Percentiles rank a stretch among this genome's conserved stretches.
Conservation (phyloP, 78 protist species). For the Diacronema lutheri region DNA sequence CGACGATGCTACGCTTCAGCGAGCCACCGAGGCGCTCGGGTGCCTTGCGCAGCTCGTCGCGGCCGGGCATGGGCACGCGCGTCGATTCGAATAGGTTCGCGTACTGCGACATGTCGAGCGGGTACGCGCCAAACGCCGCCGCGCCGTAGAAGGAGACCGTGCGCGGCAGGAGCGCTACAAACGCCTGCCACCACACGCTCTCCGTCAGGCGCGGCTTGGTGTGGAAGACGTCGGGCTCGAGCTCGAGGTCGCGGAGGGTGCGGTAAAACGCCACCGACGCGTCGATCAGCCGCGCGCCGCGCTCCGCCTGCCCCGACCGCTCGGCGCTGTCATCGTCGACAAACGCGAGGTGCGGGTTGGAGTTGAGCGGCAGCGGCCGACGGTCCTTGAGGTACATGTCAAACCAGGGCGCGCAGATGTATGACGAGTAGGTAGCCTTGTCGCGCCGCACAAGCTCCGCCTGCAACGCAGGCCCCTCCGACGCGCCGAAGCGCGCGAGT, state of each 20-base stretch:
- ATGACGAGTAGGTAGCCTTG: background rate
- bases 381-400: slow-evolving; percentile 44
- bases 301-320: background rate
- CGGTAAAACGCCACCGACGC: background rate
- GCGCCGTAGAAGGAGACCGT: slow-evolving; percentile 9
- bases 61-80: background rate
- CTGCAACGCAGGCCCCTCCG: slow-evolving; percentile 8
- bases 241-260: background rate
- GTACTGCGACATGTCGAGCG: slow-evolving; percentile 43
- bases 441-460: background rate
- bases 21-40: background rate
- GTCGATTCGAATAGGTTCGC: slow-evolving; percentile 22
- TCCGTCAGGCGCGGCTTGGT: background rate
- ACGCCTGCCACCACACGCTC: background rate
- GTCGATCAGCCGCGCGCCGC: slow-evolving; percentile 19
- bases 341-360: slow-evolving; percentile 44
- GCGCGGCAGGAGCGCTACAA: background rate
- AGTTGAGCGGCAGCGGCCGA: slow-evolving; percentile 38
- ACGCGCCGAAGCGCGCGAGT: background rate
- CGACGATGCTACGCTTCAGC: background rate
- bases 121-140: slow-evolving; percentile 18
- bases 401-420: slow-evolving; percentile 52
- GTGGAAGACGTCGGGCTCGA: slow-evolving; percentile 40
- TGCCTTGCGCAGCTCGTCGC: background rate
- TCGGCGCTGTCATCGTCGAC: background rate